Conservation (phyloP, 495 filamentous ascomycete genomes). For the Aspergillus olivimuriae region DNA sequence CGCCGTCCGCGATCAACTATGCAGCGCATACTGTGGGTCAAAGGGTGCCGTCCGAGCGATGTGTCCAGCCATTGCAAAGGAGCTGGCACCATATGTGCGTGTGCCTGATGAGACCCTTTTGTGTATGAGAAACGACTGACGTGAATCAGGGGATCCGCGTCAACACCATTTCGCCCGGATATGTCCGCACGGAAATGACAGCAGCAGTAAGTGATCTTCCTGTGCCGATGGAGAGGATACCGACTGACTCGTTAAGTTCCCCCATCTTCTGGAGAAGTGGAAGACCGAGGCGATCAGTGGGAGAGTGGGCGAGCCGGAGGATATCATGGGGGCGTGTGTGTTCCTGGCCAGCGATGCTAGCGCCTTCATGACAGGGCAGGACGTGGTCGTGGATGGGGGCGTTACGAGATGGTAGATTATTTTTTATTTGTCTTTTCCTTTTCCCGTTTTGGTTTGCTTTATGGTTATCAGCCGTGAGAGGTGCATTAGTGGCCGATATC, state of each 20-base stretch:
- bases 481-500: too few species aligned
- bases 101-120: too few species aligned
- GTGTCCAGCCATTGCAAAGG: slow-evolving; percentile 63
- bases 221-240: neutral
- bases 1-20: slow-evolving; percentile 61
- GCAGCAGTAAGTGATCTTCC: slow-evolving; percentile 43
- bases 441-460: neutral
- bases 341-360: slow-evolving; percentile 75
- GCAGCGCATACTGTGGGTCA: slow-evolving; percentile 69
- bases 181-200: slow-evolving; percentile 41
- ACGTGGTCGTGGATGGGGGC: slow-evolving; percentile 51
- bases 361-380: slow-evolving; percentile 73
- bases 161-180: slow-evolving; percentile 42
- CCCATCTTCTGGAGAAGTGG: slow-evolving; percentile 66
- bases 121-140: neutral
- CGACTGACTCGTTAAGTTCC: slow-evolving; percentile 64
- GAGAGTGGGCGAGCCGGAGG: slow-evolving; percentile 68
- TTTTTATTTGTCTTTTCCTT: neutral
- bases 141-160: slow-evolving; percentile 30
- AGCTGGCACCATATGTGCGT: slow-evolving; percentile 37
- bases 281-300: slow-evolving; percentile 65
- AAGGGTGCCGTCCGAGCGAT: slow-evolving; percentile 61
- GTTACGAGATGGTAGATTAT: slow-evolving; percentile 25
- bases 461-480: too few species aligned
- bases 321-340: slow-evolving; percentile 75